Evolutionary conservation across 1,284 basidiomycete genomes (phyloP).

Genomic region (Ustilago curta): DNA sequence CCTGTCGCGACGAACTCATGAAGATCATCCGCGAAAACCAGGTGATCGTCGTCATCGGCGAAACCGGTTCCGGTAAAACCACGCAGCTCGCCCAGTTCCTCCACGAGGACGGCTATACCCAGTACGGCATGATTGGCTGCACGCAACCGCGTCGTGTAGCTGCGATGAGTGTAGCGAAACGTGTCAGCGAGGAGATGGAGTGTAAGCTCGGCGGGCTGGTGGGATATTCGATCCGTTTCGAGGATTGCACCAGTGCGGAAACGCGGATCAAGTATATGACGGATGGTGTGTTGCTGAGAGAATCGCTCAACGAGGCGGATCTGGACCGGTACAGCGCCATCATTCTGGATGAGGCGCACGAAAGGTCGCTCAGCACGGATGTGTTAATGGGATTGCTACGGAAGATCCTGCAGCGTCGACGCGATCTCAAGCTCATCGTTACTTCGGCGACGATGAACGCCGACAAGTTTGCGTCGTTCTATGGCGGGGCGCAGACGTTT

Average conservation of each 20-base stretch:
- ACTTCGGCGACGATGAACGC: slow-evolving; percentile 99
- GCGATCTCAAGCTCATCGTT: slow-evolving; percentile 95
- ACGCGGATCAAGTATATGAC: slow-evolving; percentile 97
- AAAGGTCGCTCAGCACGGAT: slow-evolving; percentile 93
- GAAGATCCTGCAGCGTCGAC: slow-evolving; percentile 89
- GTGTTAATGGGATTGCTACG: slow-evolving; percentile 94
- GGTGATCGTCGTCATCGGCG: slow-evolving; percentile 90
- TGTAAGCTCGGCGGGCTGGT: slow-evolving; percentile 85
- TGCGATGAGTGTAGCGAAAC: slow-evolving; percentile 98
- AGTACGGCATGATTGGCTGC: slow-evolving; percentile 88
- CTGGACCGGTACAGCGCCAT: slow-evolving; percentile 94
- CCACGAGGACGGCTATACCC: slow-evolving; percentile 94
- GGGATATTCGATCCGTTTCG: slow-evolving; percentile 97
- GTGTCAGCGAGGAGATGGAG: slow-evolving; percentile 91
- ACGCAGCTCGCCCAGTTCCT: slow-evolving; percentile 91
- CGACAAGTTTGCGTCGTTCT: slow-evolving; percentile 93
- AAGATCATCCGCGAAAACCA: slow-evolving; percentile 93
- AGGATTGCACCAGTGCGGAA: slow-evolving; percentile 90
- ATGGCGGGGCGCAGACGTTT: slow-evolving; percentile 92
- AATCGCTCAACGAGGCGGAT: slow-evolving; percentile 94
- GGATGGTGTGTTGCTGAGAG: slow-evolving; percentile 93
- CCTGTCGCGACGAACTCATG: slow-evolving; percentile 93
- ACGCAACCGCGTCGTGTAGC: slow-evolving; percentile 97
- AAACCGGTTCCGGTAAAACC: slow-evolving; percentile 95
- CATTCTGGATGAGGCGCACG: slow-evolving; percentile 96